Evolutionary conservation across 2,329 filamentous ascomycete species (phyloP), one percentile per base, ranked within the genome.

Genomic region (Stemphylium beticola): DNA sequence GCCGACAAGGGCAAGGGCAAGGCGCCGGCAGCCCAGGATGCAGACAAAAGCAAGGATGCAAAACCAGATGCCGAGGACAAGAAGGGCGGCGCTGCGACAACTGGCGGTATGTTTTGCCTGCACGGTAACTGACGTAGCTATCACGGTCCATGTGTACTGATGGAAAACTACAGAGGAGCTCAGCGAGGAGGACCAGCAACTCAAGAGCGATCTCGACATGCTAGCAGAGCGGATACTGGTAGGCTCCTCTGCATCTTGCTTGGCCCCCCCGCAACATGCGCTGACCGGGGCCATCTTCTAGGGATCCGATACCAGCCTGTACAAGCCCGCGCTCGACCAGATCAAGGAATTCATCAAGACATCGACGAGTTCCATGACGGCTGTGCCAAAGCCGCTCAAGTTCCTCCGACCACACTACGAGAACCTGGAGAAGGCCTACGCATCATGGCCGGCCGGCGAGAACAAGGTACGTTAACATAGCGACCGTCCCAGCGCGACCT

Each of bases 261-360:
- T 55, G 32, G 44, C 44, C 49, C 44, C 49, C 47, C 50, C 51
- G 39, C 49, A 59, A 52, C 54, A 55, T 55, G 62, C 57, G 60
- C 71, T 73, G 60, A 75, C 60, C 57, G 40, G 26, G 40, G 39
- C 57, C 41, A 33, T 37, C 33, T 37, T 41, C 3, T 71, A 96
- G 91, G 95, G 98, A 81, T 84, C 89, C 64, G 90, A 98, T 79
- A 83, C 85, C 64, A 87, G 87, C 55, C 89, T 98, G 66, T 97
- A 98, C 82, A 93, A 93, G 76, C 86, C 93, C 55, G 90, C 95
- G 49, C 83, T 99, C 65, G 93, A 98, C 78, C 90, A 92, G 65
- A 97, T 99, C 87, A 98, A 97, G 82, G 92, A 88, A 71, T 96
- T 92, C 74, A 99, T 99, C 83, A 98, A 97, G 83, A 99, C 95